Conservation (phyloP, 1,284 basidiomycete genomes). For the Ustilago trichophora region DNA sequence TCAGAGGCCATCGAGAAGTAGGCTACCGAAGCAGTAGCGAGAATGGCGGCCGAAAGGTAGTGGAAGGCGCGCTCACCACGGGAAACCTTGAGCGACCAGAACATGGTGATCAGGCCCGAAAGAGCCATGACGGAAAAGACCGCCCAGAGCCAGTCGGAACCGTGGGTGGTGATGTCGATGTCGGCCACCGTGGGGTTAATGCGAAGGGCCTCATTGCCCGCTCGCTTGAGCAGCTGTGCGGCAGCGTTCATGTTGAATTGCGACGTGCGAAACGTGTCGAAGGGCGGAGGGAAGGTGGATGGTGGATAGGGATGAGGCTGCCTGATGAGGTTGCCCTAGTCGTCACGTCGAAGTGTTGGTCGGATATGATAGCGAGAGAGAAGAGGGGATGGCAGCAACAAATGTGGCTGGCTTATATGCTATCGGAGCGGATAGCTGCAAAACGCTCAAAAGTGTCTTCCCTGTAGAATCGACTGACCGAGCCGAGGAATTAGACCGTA, state of each 20-base stretch:
- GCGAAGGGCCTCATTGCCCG: constrained; percentile 49
- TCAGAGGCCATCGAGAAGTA: constrained; percentile 75
- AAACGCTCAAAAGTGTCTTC: too few relatives aligned
- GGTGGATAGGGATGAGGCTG: neutral
- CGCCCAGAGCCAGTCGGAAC: constrained; percentile 70
- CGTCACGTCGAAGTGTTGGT: constrained; percentile 11
- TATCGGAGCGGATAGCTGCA: neutral
- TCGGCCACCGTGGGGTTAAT: constrained; percentile 48
- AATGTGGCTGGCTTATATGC: constrained; percentile 9
- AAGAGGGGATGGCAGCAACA: neutral
- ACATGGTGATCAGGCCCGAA: constrained; percentile 56
- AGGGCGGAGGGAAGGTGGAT: neutral
- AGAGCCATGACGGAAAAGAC: constrained; percentile 65
- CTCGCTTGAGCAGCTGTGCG: constrained; percentile 31
- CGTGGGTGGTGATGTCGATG: constrained; percentile 53
- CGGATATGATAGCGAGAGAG: neutral
- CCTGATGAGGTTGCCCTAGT: neutral
- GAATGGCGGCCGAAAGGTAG: constrained; percentile 68
- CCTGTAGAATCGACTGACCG: too few relatives aligned
- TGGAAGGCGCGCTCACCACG: constrained; percentile 70
- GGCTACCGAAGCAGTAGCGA: constrained; percentile 65
- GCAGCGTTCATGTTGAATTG: constrained; percentile 24
- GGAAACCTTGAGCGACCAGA: constrained; percentile 44
- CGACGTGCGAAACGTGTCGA: neutral
- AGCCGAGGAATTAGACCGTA: too few relatives aligned